Base-by-base conservation (phyloP, 768 basidiomycete species). In the Termitomyces bulborhizus region DNA sequence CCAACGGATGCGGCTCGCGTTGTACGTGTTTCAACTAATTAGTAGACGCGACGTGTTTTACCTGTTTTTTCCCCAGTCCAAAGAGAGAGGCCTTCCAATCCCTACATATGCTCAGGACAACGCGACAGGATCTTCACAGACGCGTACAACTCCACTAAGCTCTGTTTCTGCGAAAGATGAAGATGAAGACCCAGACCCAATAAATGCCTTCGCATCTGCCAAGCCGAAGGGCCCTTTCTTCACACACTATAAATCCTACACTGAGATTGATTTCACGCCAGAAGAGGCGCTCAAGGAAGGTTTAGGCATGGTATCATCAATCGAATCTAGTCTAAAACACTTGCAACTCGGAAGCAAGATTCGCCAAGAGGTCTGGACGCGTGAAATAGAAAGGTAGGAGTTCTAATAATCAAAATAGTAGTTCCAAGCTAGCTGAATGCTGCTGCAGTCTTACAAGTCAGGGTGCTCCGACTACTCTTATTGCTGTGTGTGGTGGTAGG, bases 401-500 rank as follows among this genome's bases (percentile, higher is more conserved):
- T 41, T 39, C 39, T 2, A 46, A 42, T 3, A 3, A 26, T 31
- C 21, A n/a, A 3, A 31, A 6, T 15, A n/a, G 2, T 18, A 31
- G 11, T 44, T 41, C 49, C 18, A 55, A 56, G 42, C 48, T 29
- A 46, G 24, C 37, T 40, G 24, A 41, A n/a, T 18, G 18, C 18
- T 32, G 43, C 42, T 34, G 6, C 41, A 84, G 83, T 57, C 71
- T 84, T 5, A 65, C 75, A 54, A 64, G 64, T 37, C 80, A 83
- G 61, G 76, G 76, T 2, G 67, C 75, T 1, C 83, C 83, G 2
- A 78, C 74, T 11, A 84, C 81, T 13, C 67, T 85, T 59, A 84
- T 84, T 55, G 83, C 84, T n/a, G 75, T 86, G 6, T 85, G 83
- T 56, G 83, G 84, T 45, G 82, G 81, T 80, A 64, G 29, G 71